Percentiles rank a stretch among this genome's conserved stretches.
Conservation (phyloP, 345 rosid genomes). For the Bretschneidera sinensis region DNA sequence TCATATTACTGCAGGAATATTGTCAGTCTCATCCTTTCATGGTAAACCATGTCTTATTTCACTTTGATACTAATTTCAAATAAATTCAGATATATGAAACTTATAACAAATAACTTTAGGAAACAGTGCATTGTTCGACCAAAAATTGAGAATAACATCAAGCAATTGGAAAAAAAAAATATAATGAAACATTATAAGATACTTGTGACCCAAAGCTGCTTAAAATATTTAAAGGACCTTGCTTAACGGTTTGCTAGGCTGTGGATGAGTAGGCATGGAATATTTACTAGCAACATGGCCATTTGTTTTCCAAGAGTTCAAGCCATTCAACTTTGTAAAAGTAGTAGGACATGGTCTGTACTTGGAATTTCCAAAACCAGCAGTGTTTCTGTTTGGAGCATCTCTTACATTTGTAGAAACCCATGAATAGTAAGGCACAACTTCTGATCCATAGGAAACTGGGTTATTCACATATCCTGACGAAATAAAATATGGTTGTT, state of each 20-base stretch:
- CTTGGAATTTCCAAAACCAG: conserved; percentile 29
- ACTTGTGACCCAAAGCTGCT: neutral
- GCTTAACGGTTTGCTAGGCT: conserved; percentile 29
- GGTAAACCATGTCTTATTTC: no score
- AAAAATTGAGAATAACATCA: conserved; percentile 7
- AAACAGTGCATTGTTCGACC: neutral
- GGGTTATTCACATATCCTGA: conserved; percentile 37
- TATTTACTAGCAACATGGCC: conserved; percentile 27
- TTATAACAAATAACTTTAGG: no score
- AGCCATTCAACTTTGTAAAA: conserved; percentile 21
- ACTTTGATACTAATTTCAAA: no score
- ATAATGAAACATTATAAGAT: neutral
- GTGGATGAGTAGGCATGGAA: conserved; percentile 26
- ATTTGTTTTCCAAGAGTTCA: conserved; percentile 27
- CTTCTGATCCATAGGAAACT: conserved; percentile 44
- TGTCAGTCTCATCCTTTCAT: no score
- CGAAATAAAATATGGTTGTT: conserved; percentile 37
- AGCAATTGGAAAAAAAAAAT: neutral
- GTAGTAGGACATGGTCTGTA: conserved; percentile 25
- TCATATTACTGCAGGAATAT: no score
- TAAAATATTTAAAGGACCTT: conserved; percentile 35
- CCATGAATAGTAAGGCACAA: conserved; percentile 44
- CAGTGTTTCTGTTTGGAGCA: conserved; percentile 29
- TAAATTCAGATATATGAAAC: no score
- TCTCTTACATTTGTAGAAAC: conserved; percentile 40